Conservation (phyloP, 2,329 filamentous ascomycete genomes). For the Leptoxyphium fumago region DNA sequence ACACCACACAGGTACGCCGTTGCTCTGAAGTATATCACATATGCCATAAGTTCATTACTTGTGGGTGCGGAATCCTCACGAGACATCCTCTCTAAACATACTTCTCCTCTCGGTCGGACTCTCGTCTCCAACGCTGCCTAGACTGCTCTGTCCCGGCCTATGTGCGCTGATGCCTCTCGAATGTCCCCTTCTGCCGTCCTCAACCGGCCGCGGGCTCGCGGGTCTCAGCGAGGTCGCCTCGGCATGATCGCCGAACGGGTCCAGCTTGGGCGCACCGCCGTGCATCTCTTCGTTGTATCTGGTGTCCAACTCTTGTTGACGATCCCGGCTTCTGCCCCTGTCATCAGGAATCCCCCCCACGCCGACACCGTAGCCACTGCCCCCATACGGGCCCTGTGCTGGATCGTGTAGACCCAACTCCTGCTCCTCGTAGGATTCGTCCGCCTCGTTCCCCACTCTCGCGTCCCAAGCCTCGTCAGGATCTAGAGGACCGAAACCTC, state of each 20-base stretch:
- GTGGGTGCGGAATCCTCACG: slow-evolving; percentile 4
- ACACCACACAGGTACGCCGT: not conserved
- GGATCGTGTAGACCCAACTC: slow-evolving; percentile 47
- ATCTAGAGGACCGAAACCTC: slow-evolving; percentile 55
- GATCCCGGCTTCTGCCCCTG: slow-evolving; percentile 32
- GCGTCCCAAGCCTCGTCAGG: slow-evolving; percentile 80
- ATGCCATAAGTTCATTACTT: not conserved
- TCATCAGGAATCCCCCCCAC: slow-evolving; percentile 21
- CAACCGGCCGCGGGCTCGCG: slow-evolving; percentile 59
- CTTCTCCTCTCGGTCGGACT: slow-evolving; percentile 56
- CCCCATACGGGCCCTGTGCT: slow-evolving; percentile 25
- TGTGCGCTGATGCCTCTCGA: slow-evolving; percentile 26
- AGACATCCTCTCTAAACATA: slow-evolving; percentile 57
- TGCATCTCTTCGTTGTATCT: slow-evolving; percentile 34
- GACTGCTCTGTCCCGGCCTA: slow-evolving; percentile 22
- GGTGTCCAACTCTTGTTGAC: slow-evolving; percentile 32
- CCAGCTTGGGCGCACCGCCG: slow-evolving; percentile 21
- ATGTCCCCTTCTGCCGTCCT: slow-evolving; percentile 35
- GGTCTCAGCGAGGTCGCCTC: slow-evolving; percentile 49
- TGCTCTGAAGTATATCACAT: not conserved
- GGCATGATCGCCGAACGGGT: slow-evolving; percentile 60
- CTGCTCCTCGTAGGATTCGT: slow-evolving; percentile 55
- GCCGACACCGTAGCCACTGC: slow-evolving; percentile 23
- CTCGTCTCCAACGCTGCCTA: slow-evolving; percentile 25
- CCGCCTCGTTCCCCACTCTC: slow-evolving; percentile 59